Base-by-base conservation (phyloP, 176 grass and related monocot genomes). In the Avena eriantha region DNA sequence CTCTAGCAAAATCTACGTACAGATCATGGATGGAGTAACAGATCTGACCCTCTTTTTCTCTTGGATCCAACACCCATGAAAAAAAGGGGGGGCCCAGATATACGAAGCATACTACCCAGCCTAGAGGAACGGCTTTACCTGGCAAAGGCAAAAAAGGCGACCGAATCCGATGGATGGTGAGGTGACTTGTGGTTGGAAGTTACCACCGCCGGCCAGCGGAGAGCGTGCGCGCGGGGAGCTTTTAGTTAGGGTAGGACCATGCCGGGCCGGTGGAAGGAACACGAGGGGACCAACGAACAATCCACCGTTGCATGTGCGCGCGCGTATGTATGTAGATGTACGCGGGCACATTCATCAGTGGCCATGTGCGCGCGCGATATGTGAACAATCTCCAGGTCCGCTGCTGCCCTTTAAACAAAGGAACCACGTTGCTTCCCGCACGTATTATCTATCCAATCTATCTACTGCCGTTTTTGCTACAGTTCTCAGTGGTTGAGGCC, bases 151-250 rank as follows among this genome's bases (percentile, higher is more conserved):
- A n/a, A 71, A 47, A 47, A 47, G 45, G 45, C 10, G 8, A 77
- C 6, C 9, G 49, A 77, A 77, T 77, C 26, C 49, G 74, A 77
- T 77, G 74, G 49, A 77, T 21, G 49, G 49, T 3, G 74, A 77
- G 74, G 74, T 77, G 74, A 77, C 49, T 77, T 55, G 74, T 8
- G 74, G 26, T 21, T 3, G 49, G 49, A 77, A 77, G 48, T 77
- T 77, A 76, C 73, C 71, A 13, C 19, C 17, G 9, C 36, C 69
- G 8, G 65, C 31, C 5, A 33, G 13, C 7, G 34, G 48, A 9
- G 36, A 50, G 72, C 36, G 68, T 70, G 68, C 18, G 3, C 12
- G 1, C 39, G 39, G 2, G 14, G 46, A 13, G 46, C 23, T 76
- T 76, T 76, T 76, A 53, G 47, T 31, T 76, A 4, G 73, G 14